phyloP scores from a whole-genome alignment of 257 asterid genomes.

The Agastache rugosa region DNA sequence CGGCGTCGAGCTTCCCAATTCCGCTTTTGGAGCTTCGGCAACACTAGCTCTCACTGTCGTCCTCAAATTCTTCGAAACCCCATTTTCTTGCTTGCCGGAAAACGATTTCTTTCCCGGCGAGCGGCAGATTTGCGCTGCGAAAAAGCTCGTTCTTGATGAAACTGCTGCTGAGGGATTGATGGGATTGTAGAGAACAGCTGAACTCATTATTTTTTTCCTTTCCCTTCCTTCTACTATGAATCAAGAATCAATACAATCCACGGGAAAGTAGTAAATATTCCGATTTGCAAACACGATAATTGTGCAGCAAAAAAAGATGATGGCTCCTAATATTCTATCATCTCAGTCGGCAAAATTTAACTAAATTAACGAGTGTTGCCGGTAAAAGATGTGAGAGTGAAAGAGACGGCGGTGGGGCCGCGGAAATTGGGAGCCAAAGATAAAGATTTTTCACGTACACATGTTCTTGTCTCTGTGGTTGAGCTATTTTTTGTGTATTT shows the following conservation, averaged over 20 bases:
- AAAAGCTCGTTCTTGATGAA: slow-evolving; percentile 49
- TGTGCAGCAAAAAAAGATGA: neutral
- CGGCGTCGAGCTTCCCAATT: slow-evolving; percentile 21
- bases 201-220: slow-evolving; percentile 44
- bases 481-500: no score
- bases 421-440: slow-evolving; percentile 48
- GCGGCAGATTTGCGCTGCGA: slow-evolving; percentile 46
- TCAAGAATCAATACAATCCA: neutral
- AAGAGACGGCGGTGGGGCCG: slow-evolving; percentile 51
- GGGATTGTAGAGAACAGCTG: slow-evolving; percentile 55
- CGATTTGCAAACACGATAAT: neutral
- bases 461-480: no score
- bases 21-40: slow-evolving; percentile 36
- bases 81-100: slow-evolving; percentile 34
- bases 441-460: slow-evolving; percentile 45
- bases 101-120: slow-evolving; percentile 34
- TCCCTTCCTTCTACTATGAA: neutral
- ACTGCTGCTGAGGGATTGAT: slow-evolving; percentile 51
- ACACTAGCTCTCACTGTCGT: slow-evolving; percentile 43
- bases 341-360: neutral
- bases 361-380: neutral
- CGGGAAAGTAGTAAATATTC: neutral
- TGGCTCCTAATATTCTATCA: neutral
- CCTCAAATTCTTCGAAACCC: slow-evolving; percentile 39
- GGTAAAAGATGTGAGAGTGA: neutral